Evolutionary conservation across 2,329 filamentous ascomycete species (phyloP), one percentile per base, ranked within the genome.

Genomic region (Coniella lustricola): DNA sequence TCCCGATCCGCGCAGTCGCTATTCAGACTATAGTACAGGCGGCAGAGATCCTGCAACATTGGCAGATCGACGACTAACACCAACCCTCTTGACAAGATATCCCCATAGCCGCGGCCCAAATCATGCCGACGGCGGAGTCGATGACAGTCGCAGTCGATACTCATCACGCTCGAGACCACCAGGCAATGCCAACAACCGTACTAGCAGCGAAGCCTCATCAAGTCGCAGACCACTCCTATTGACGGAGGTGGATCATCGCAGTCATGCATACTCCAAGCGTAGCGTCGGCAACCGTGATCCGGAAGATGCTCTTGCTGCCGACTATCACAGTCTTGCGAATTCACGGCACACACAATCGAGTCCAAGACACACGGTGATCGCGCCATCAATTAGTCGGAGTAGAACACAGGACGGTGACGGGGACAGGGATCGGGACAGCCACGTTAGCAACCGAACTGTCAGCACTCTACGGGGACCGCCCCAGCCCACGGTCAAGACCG

Each of bases 211-310:
- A 49, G 62, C 61, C 2, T 58, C 64, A 3, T 57, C 62, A 3
- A 55, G 59, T 21, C 62, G 67, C 7, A 56, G 60, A 8, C 67
- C 71, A 0, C 61, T 71, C 8, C 63, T 71, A 56, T 57, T 71
- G 46, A 61, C 60, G 10, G 70, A 75, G 7, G 53, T 57, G 3
- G 73, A 74, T 48, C 61, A 67, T 47, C 65, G 63, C 47, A 74
- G 71, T 56, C 64, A 65, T 35, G 63, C 60, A 3, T 62, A 62
- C 38, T 45, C 43, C 43, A 65, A 64, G 48, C 56, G 62, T 46
- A 60, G 56, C 46, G 53, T 57, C 31, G 53, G 60, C 35, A 60
- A 64, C 29, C 61, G 47, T 35, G 50, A 50, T 31, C 32, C 50
- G 43, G 38, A 43, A 17, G 46, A 49, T 14, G 21, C 42, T 7